A percentile compares a stretch with the other conserved stretches of the same genome.
Evolutionary conservation across 2,329 filamentous ascomycete species (phyloP).

Genomic region (Colletotrichum noveboracense): DNA sequence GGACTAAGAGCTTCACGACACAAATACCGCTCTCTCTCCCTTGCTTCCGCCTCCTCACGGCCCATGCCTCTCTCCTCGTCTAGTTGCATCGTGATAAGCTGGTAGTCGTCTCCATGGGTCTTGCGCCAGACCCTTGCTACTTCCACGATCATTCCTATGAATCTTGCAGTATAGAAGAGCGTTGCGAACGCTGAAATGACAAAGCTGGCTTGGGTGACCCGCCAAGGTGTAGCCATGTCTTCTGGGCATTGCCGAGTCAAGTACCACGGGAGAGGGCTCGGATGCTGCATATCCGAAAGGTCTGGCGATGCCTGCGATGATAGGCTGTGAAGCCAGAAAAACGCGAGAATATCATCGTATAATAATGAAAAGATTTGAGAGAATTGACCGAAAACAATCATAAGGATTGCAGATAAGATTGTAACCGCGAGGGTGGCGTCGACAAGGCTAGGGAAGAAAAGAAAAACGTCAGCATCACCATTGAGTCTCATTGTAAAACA

Average conservation of each 20-base stretch:
- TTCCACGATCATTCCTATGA: background rate
- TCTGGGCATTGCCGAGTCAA: slow-evolving; percentile 25
- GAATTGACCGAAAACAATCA: slow-evolving; percentile 26
- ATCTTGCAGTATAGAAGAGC: background rate
- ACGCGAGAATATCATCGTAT: slow-evolving; percentile 32
- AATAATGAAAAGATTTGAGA: slow-evolving; percentile 23
- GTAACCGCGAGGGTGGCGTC: slow-evolving; percentile 34
- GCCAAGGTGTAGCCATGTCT: background rate
- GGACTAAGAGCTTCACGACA: slow-evolving; percentile 3
- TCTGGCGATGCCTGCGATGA: slow-evolving; percentile 28
- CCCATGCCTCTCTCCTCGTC: background rate
- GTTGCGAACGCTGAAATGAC: background rate
- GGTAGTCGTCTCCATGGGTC: background rate
- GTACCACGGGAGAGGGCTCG: slow-evolving; percentile 32
- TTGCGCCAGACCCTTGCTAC: background rate
- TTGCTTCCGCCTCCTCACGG: background rate
- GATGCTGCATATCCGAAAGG: slow-evolving; percentile 27
- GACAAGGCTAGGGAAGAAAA: slow-evolving; percentile 23
- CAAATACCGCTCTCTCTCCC: background rate
- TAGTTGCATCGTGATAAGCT: background rate
- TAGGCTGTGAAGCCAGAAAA: slow-evolving; percentile 31
- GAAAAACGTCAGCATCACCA: background rate
- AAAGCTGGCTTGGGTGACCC: background rate
- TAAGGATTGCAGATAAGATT: slow-evolving; percentile 30
- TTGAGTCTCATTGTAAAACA: background rate